Evolutionary conservation across 805 yeast species (phyloP), one percentile per base, ranked within the genome.

Genomic region (Candida hispaniensis): DNA sequence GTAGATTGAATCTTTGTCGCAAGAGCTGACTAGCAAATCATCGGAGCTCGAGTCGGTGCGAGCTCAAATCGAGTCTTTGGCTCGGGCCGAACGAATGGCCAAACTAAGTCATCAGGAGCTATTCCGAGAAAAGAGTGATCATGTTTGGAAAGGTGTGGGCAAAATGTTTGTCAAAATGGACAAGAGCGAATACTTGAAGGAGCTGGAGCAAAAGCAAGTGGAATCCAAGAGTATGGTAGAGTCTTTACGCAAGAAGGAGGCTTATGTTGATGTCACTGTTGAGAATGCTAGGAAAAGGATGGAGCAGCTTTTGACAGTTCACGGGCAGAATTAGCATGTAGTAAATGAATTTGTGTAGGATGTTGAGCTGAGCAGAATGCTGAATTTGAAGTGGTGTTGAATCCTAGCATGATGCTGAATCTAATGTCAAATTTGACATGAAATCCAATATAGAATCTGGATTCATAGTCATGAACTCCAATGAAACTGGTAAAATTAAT

Each of bases 131-230:
- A 30, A 47, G 15, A 45, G 41, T 17, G 58, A 67, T 7, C 51
- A 51, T 6, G 86, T 85, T 4, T 85, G 93, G 91, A 72, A 80
- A 51, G 81, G 93, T 4, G 70, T 81, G 20, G 96, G 96, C 17
- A 79, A 78, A 55, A 70, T 82, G 58, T 58, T 58, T 40, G 30
- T 55, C 36, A 54, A 59, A 27, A 64, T 64, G 4, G 61, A 63
- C 16, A 60, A 61, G 3, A 47, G 53, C 4, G 56, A 60, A 3
- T 79, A 80, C 55, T 53, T 67, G 28, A 48, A 52, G 8, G 64
- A 63, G 34, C 55, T 82, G 19, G 51, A 60, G 14, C 51, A 56
- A 14, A 82, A 80, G 44, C 70, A 69, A 43, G 54, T 56, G 25
- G 69, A 62, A 10, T 64, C 73, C 41, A 52, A 64, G 36, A 93